A percentile compares a stretch with the other conserved stretches of the same genome.
phyloP scores from a whole-genome alignment of 306 rosid species.

The Betula pendula region DNA sequence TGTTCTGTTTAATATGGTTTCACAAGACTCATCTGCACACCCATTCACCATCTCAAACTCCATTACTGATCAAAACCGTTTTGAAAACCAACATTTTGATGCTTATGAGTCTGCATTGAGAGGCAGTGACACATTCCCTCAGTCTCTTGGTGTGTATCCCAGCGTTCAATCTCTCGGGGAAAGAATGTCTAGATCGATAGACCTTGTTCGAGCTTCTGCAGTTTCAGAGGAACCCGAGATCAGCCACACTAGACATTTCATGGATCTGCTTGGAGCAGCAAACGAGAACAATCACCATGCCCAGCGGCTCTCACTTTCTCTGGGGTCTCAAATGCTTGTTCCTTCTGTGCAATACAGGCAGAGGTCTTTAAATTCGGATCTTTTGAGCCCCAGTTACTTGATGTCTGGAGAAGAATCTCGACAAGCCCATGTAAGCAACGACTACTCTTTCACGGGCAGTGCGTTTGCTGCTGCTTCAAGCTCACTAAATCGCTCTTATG shows the following conservation, averaged over 20 bases:
- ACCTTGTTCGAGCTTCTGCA: slow-evolving; percentile 46
- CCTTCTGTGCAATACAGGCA: slow-evolving; percentile 48
- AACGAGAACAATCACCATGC: slow-evolving; percentile 43
- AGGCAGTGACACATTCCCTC: slow-evolving; percentile 31
- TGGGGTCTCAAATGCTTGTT: slow-evolving; percentile 67
- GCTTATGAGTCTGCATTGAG: slow-evolving; percentile 51
- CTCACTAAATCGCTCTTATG: slow-evolving; percentile 49
- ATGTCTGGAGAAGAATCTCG: slow-evolving; percentile 39
- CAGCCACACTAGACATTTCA: slow-evolving; percentile 68
- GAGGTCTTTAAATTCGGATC: slow-evolving; percentile 41
- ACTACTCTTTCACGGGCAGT: slow-evolving; percentile 44
- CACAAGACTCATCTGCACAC: slow-evolving; percentile 45
- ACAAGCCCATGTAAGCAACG: slow-evolving; percentile 44
- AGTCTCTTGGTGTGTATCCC: slow-evolving; percentile 43
- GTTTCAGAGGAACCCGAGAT: slow-evolving; percentile 48
- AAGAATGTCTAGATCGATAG: slow-evolving; percentile 51
- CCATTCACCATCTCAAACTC: slow-evolving; percentile 56
- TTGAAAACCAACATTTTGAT: slow-evolving; percentile 54
- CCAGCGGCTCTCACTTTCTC: slow-evolving; percentile 75
- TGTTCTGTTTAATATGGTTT: slow-evolving; percentile 27
- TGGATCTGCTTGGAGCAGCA: slow-evolving; percentile 77
- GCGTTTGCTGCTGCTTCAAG: slow-evolving; percentile 47
- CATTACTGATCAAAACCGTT: slow-evolving; percentile 52
- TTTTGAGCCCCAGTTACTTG: slow-evolving; percentile 50
- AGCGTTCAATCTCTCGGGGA: slow-evolving; percentile 56